phyloP scores from a whole-genome alignment of 2,329 filamentous ascomycete genomes.

The Aquanectria penicillioides region DNA sequence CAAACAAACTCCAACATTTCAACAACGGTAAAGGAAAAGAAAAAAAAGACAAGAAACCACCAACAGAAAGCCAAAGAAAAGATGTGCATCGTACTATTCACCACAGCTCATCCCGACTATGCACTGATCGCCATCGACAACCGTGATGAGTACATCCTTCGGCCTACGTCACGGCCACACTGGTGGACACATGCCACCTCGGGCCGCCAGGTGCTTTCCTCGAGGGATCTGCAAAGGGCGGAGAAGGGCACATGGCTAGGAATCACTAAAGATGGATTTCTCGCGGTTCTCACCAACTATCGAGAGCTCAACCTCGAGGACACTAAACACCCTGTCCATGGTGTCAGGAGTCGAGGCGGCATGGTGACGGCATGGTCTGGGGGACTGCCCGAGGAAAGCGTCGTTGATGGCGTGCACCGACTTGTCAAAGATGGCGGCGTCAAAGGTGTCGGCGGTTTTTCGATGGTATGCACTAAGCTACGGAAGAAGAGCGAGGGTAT shows the following conservation, averaged over 20 bases:
- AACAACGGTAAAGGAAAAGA: slow-evolving; percentile 13
- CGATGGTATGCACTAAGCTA: slow-evolving; percentile 72
- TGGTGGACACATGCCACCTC: slow-evolving; percentile 66
- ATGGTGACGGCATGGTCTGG: slow-evolving; percentile 73
- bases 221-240: slow-evolving; percentile 68
- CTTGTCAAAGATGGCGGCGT: slow-evolving; percentile 63
- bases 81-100: slow-evolving; percentile 84
- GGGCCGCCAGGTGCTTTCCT: slow-evolving; percentile 62
- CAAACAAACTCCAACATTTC: slow-evolving; percentile 11
- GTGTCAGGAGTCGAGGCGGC: slow-evolving; percentile 67
- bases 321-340: slow-evolving; percentile 62
- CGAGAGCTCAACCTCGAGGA: slow-evolving; percentile 64
- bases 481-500: slow-evolving; percentile 59
- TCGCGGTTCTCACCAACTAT: slow-evolving; percentile 75
- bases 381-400: slow-evolving; percentile 57
- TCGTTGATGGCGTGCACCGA: slow-evolving; percentile 60
- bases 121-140: slow-evolving; percentile 81
- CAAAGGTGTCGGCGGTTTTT: slow-evolving; percentile 73
- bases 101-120: slow-evolving; percentile 80
- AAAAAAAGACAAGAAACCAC: too few species aligned
- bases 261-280: slow-evolving; percentile 66
- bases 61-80: slow-evolving; percentile 6
- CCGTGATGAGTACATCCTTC: slow-evolving; percentile 76
- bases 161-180: slow-evolving; percentile 70
- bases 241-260: slow-evolving; percentile 75